These are phyloP conservation scores for Parafenestella ontariensis DNA, from an alignment of 2,329 filamentous ascomycete genomes.

Conservation along the genomic window DNA sequence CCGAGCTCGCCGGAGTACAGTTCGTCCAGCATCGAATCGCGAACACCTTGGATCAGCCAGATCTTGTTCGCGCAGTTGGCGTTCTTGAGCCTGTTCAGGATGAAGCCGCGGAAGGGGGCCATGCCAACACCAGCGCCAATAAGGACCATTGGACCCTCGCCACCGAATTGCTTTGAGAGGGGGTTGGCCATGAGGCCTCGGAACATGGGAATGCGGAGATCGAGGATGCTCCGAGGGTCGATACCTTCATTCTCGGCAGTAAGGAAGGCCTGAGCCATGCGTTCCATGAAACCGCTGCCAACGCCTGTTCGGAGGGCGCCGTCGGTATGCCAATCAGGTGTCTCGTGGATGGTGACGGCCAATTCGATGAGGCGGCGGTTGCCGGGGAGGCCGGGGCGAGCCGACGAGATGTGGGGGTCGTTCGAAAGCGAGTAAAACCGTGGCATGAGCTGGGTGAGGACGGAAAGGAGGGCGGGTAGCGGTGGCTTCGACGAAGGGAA, in stretches of 20 bases:
- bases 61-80: slow-evolving; percentile 98
- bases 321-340: slow-evolving; percentile 76
- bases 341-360: slow-evolving; percentile 94
- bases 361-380: slow-evolving; percentile 86
- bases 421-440: slow-evolving; percentile 98
- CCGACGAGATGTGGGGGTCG: slow-evolving; percentile 83
- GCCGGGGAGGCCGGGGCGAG: slow-evolving; percentile 69
- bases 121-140: slow-evolving; percentile 97
- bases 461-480: slow-evolving; percentile 78
- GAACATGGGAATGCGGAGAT: slow-evolving; percentile 93
- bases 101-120: slow-evolving; percentile 96
- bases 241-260: slow-evolving; percentile 66
- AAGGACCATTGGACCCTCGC: slow-evolving; percentile 95
- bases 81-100: slow-evolving; percentile 89
- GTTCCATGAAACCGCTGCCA: slow-evolving; percentile 91
- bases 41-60: slow-evolving; percentile 92
- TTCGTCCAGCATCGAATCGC: slow-evolving; percentile 94
- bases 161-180: slow-evolving; percentile 86
- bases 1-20: slow-evolving; percentile 97
- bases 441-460: slow-evolving; percentile 89
- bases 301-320: slow-evolving; percentile 73
- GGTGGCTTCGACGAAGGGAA: slow-evolving; percentile 93
- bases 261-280: slow-evolving; percentile 76
- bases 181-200: slow-evolving; percentile 98
- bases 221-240: slow-evolving; percentile 55